Conservation (phyloP, 1,284 basidiomycete species). For the Leccinum fallax region DNA sequence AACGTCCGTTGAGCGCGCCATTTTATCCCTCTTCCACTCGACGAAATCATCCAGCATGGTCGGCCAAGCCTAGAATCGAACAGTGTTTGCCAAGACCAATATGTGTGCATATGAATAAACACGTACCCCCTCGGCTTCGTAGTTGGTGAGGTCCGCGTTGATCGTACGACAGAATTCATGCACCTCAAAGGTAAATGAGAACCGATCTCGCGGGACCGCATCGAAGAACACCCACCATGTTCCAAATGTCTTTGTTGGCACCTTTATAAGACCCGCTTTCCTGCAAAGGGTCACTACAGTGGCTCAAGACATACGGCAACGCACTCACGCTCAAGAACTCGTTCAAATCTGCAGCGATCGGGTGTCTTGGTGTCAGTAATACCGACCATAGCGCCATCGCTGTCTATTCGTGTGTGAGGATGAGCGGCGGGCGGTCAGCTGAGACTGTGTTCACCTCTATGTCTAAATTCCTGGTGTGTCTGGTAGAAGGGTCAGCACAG, state of each 20-base stretch:
- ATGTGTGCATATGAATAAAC: conserved; percentile 1
- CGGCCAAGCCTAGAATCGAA: conserved; percentile 66
- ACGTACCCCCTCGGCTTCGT: conserved; percentile 69
- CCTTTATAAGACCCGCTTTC: conserved; percentile 67
- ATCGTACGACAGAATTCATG: conserved; percentile 72
- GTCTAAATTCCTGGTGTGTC: conserved; percentile 71
- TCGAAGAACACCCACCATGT: conserved; percentile 56
- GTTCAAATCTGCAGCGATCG: conserved; percentile 61
- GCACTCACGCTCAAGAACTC: conserved; percentile 63
- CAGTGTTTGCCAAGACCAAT: conserved; percentile 5
- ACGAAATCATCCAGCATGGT: conserved; percentile 77
- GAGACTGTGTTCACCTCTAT: conserved; percentile 60
- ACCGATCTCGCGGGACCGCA: conserved; percentile 1
- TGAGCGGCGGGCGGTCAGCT: neutral
- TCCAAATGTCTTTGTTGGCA: conserved; percentile 82
- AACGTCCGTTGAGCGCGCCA: conserved; percentile 5
- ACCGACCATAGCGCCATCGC: conserved; percentile 75
- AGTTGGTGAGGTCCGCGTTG: conserved; percentile 59
- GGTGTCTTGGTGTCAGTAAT: conserved; percentile 61
- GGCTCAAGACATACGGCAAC: neutral
- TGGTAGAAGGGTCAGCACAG: conserved; percentile 31
- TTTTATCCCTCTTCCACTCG: conserved; percentile 53
- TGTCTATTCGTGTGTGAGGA: conserved; percentile 46
- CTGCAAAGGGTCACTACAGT: conserved; percentile 37
- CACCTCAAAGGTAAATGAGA: conserved; percentile 46